Evolutionary conservation across 164 flowering plant genomes (phyloP).

Genomic region (Cinnamomum micranthum): DNA sequence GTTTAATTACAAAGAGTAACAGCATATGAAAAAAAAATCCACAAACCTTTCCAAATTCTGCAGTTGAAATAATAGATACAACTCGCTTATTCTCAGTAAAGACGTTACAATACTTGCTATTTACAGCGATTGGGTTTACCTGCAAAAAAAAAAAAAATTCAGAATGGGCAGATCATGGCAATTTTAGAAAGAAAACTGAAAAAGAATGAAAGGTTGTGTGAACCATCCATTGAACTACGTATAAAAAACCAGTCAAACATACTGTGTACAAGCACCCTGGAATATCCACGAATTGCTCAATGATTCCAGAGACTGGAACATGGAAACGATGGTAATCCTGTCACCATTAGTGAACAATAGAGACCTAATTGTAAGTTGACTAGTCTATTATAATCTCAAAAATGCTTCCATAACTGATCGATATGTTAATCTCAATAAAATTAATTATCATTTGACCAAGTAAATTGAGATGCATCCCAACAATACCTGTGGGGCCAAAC

Average conservation of each 20-base stretch:
- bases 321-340: constrained; percentile 99
- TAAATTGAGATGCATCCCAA: not conserved
- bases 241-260: constrained; percentile 16
- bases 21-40: constrained; percentile 6
- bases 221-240: not conserved
- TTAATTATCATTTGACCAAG: not conserved
- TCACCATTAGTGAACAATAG: constrained; percentile 7
- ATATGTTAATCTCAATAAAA: not conserved
- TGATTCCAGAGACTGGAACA: constrained; percentile 75
- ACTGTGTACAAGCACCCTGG: constrained; percentile 92
- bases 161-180: constrained; percentile 13
- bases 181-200: not conserved
- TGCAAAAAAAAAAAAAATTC: constrained; percentile 16
- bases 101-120: constrained; percentile 93
- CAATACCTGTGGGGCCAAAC: constrained; percentile 98
- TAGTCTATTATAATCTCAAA: not conserved
- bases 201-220: not conserved
- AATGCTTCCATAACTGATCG: not conserved
- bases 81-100: constrained; percentile 95
- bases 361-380: not conserved
- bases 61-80: constrained; percentile 69
- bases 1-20: not conserved
- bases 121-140: constrained; percentile 98
- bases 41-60: constrained; percentile 85
- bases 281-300: constrained; percentile 59